These are phyloP conservation scores for Benincasa hispida DNA, from an alignment of 306 rosid species.

Conservation along the genomic window DNA sequence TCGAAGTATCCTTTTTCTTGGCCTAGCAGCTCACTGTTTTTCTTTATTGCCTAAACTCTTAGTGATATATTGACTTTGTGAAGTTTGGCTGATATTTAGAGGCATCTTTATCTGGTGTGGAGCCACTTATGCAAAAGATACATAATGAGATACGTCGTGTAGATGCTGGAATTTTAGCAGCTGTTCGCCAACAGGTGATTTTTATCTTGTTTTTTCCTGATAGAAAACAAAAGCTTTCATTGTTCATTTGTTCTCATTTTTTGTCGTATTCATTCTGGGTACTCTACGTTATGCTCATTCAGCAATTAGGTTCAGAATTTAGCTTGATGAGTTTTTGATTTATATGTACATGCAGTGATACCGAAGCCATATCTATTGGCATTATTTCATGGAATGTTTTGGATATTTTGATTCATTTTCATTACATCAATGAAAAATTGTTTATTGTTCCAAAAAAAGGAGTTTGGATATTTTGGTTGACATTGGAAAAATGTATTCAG, in stretches of 20 bases:
- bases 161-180: constrained; percentile 81
- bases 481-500: not conserved
- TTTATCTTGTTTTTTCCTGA: not conserved
- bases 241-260: not conserved
- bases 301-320: not conserved
- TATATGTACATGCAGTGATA: not conserved
- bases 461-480: not conserved
- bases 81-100: constrained; percentile 28
- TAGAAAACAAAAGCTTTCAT: not conserved
- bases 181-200: constrained; percentile 88
- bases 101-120: constrained; percentile 83
- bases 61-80: constrained; percentile 4
- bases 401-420: not conserved
- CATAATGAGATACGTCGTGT: constrained; percentile 87
- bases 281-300: not conserved
- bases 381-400: not conserved
- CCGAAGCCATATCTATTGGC: not conserved
- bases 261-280: not conserved
- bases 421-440: no score
- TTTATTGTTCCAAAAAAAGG: no score
- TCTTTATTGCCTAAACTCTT: not conserved
- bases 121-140: constrained; percentile 94
- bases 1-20: not conserved
- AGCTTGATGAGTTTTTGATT: not conserved
- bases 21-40: not conserved